Evolutionary conservation across 2,329 filamentous ascomycete species (phyloP).

Genomic region (Cladosporium austrohemisphaericum): DNA sequence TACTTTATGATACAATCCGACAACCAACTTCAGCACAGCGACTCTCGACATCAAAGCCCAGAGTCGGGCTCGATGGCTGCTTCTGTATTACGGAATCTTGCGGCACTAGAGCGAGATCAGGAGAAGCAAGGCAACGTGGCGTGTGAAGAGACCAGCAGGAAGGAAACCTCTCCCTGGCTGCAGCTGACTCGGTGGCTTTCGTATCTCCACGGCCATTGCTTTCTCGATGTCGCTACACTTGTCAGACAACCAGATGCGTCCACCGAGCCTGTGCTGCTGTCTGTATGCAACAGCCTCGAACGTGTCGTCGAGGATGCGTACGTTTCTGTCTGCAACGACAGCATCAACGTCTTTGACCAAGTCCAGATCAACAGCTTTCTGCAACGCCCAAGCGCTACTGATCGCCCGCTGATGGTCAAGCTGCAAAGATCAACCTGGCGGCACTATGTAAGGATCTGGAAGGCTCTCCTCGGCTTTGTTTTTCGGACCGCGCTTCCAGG

Average conservation of each 20-base stretch:
- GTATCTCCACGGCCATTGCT: background rate
- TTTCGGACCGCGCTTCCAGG: constrained; percentile 12
- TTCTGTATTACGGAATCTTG: background rate
- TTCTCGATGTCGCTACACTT: background rate
- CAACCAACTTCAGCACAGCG: background rate
- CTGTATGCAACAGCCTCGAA: constrained; percentile 5
- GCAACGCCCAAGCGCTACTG: background rate
- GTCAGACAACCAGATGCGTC: background rate
- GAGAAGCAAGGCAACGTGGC: background rate
- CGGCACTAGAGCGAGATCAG: background rate
- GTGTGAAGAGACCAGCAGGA: background rate
- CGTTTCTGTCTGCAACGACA: constrained; percentile 16
- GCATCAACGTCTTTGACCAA: constrained; percentile 20
- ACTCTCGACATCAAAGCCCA: background rate
- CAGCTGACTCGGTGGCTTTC: constrained; percentile 1
- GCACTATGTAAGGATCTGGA: constrained; percentile 20
- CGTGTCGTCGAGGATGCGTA: constrained; percentile 13
- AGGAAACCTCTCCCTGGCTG: constrained; percentile 10
- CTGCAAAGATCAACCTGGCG: constrained; percentile 18
- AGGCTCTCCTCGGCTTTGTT: constrained; percentile 20
- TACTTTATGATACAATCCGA: constrained; percentile 5
- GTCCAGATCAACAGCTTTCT: constrained; percentile 20
- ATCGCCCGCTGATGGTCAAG: constrained; percentile 19
- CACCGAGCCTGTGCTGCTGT: background rate
- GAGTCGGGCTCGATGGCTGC: background rate